Base-by-base conservation (phyloP, 2,329 filamentous ascomycete species). In the Scedosporium minutisporum region DNA sequence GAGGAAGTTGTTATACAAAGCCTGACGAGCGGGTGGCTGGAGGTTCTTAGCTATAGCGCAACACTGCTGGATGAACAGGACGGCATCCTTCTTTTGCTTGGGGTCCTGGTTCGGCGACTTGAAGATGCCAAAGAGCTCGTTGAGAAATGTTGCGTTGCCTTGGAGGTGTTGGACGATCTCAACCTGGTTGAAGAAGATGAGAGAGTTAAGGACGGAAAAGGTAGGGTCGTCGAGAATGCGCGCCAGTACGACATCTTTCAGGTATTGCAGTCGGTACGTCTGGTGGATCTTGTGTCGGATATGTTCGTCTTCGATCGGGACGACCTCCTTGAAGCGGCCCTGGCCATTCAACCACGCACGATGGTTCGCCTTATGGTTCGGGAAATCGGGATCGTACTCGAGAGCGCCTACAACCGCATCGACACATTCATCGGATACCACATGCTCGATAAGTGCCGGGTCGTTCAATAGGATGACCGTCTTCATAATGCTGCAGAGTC, bases 121-220 rank as follows among this genome's bases (percentile, higher is more conserved):
- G 70, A 97, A 97, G 65, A 97, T 91, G 62, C 84, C 83, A 72
- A 97, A 99, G 3, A 97, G 82, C 65, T 97, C 91, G 67, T 86
- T 87, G 29, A 97, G 78, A 70, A 96, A 97, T 1, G 77, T 76
- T 0, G 79, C 79, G 69, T 96, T 96, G 27, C 81, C 82, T 74
- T 97, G 93, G n/a, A 99, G 81, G 75, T 97, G 91, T 71, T 93
- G 90, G 59, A 99, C 89, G 71, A 99, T 97, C 71, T 97, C 95
- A 69, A 97, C 93, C 77, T 99, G 95, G 77, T 97, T 95, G 81
- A 96, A 99, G 78, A 97, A 99, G 68, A 99, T 99, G 68, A 97
- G 83, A 60, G 92, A 96, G 76, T 97, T 99, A 66, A 99, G 86
- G 27, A 97, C 93, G 25, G 91, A 96, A 74, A 97, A 99, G 21